Evolutionary conservation across 139 green algal species (phyloP), one percentile per base, ranked within the genome.

Genomic region (Spirogloea muscicola): DNA sequence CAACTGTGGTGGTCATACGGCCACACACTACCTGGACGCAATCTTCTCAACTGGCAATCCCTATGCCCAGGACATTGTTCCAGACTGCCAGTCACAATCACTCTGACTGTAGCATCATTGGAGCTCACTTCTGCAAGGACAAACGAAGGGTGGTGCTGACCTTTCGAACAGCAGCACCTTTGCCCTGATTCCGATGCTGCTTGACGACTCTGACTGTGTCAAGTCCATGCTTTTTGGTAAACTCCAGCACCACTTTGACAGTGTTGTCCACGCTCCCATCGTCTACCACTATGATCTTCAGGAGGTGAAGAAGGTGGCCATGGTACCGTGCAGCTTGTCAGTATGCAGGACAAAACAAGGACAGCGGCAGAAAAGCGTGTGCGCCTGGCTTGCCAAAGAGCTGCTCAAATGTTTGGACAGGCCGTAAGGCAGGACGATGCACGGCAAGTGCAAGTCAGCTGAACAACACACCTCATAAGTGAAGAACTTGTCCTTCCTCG

Each of bases 391-490:
- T 31, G 16, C 10, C 10, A 38, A 65, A 65, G 16, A 42, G 31
- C 10, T 65, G 16, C 13, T 65, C 10, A 42, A 65, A 65, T n/a
- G 16, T 10, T 41, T 57, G 16, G 31, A 13, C 10, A 65, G 57
- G 27, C 29, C 13, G 16, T 33, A 41, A 25, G 59, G 9, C 44
- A 6, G 4, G 29, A n/a, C n/a, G n/a, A n/a, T n/a, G n/a, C n/a
- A n/a, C n/a, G n/a, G n/a, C n/a, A n/a, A n/a, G n/a, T n/a, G n/a
- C n/a, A n/a, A n/a, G n/a, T n/a, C n/a, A n/a, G n/a, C n/a, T n/a
- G n/a, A n/a, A n/a, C n/a, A n/a, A n/a, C 63, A 33, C 33, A 61
- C 38, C 6, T 62, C 38, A 61, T 72, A 68, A 34, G 59, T 68
- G 42, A 68, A 68, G 41, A 3, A 7, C 9, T 68, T 43, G 42